Evolutionary conservation across 805 yeast genomes (phyloP), one percentile per base, ranked within the genome.

Genomic region (Saturnispora halmiae): DNA sequence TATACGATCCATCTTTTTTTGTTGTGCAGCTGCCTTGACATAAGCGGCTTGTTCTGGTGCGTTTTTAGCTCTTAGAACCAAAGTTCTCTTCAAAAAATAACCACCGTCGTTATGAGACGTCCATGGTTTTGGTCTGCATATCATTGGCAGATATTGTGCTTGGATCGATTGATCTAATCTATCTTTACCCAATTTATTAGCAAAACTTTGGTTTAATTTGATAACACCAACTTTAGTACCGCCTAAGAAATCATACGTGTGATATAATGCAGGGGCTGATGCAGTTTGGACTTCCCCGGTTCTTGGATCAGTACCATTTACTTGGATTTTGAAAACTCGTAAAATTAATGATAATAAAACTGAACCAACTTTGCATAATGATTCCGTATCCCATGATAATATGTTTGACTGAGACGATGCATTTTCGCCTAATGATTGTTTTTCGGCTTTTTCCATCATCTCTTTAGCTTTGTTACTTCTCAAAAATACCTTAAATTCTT

Each of bases 101-200:
- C 96, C 98, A 50, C 98, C 98, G 42, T 73, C 73, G 53, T 79
- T 77, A 73, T 79, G 79, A 9, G 76, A 64, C 1, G 77, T 71
- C 98, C 98, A 92, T 4, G 86, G 85, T 41, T 77, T 67, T n/a
- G 98, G 98, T 46, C 77, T 75, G 7, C 83, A 81, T 36, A 92
- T 67, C 98, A 92, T 92, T 7, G 98, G 98, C 39, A 92, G 67
- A 46, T 74, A 69, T 58, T 90, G 96, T 0, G 97, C 95, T 16
- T 72, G 59, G 4, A 82, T 75, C 1, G 82, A 69, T 38, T 80
- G 79, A 19, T 70, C 67, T 6, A 77, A 63, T 26, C 75, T 67
- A 37, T 79, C 87, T 3, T 80, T 76, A 8, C 85, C 78, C 38
- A 92, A 60, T 51, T 74, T 77, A 22, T 72, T 69, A 3, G 80